These are phyloP conservation scores for Yamadazyma endophytica DNA, from an alignment of 805 yeast genomes.

Conservation along the genomic window DNA sequence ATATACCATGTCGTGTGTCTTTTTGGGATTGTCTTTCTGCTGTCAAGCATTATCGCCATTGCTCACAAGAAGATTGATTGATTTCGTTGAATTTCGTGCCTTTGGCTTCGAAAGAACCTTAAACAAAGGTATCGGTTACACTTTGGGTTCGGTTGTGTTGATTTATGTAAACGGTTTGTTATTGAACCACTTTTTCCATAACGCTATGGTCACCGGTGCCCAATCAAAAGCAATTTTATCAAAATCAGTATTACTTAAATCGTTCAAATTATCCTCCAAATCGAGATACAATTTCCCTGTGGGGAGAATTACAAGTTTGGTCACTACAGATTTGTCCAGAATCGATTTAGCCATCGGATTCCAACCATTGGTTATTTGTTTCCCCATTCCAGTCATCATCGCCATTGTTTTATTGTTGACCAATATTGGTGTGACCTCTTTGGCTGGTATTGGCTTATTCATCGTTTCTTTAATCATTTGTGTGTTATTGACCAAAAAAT, in stretches of 20 bases:
- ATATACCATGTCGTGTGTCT: slow-evolving; percentile 36
- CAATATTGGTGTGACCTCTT: slow-evolving; percentile 36
- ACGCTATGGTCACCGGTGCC: slow-evolving; percentile 41
- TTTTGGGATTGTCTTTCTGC: slow-evolving; percentile 44
- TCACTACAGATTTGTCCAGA: slow-evolving; percentile 41
- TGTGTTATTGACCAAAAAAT: slow-evolving; percentile 28
- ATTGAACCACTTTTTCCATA: slow-evolving; percentile 39
- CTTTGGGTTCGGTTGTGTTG: slow-evolving; percentile 62
- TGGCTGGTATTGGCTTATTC: slow-evolving; percentile 40
- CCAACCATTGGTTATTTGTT: slow-evolving; percentile 39
- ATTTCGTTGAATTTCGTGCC: slow-evolving; percentile 50
- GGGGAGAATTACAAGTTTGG: slow-evolving; percentile 38
- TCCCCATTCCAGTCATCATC: slow-evolving; percentile 40
- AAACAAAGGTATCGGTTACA: slow-evolving; percentile 70
- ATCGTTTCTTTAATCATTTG: slow-evolving; percentile 30
- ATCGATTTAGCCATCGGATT: slow-evolving; percentile 42
- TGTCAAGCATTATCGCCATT: slow-evolving; percentile 60
- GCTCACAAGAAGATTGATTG: slow-evolving; percentile 59
- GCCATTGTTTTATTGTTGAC: slow-evolving; percentile 31
- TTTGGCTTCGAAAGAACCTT: slow-evolving; percentile 36
- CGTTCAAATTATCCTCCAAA: slow-evolving; percentile 32
- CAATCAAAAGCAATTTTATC: slow-evolving; percentile 37
- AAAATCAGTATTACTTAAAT: slow-evolving; percentile 33
- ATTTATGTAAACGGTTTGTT: slow-evolving; percentile 42
- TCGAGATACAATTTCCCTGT: slow-evolving; percentile 30